Conservation (phyloP, 164 flowering plant species). For the Litsea cubeba region DNA sequence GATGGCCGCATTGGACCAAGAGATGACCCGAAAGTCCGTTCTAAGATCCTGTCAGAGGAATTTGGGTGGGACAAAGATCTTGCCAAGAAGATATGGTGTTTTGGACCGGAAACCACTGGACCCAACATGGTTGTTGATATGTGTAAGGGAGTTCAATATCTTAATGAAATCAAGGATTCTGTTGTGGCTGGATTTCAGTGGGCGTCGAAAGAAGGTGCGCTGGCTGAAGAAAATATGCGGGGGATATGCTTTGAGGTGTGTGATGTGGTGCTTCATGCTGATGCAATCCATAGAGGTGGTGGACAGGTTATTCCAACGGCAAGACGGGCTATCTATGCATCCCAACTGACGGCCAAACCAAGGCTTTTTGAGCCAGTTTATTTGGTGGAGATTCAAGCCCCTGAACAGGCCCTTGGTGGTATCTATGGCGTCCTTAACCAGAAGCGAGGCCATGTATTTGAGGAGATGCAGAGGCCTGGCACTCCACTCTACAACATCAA, state of each 20-base stretch:
- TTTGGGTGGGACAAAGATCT: too few relatives aligned
- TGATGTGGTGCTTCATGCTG: slow-evolving; percentile 35
- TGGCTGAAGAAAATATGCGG: too few relatives aligned
- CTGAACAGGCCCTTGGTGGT: slow-evolving; percentile 55
- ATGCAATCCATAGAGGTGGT: slow-evolving; percentile 35
- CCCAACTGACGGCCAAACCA: slow-evolving; percentile 30
- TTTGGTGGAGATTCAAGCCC: slow-evolving; percentile 30
- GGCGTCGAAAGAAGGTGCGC: too few relatives aligned
- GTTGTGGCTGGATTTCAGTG: too few relatives aligned
- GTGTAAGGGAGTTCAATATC: too few relatives aligned
- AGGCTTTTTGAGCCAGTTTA: slow-evolving; percentile 30
- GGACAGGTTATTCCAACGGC: slow-evolving; percentile 29
- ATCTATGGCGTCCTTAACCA: slow-evolving; percentile 51
- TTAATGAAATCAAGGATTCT: too few relatives aligned
- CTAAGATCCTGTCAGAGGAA: too few relatives aligned
- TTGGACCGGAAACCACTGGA: too few relatives aligned
- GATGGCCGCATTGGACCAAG: too few relatives aligned
- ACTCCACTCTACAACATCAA: slow-evolving; percentile 57
- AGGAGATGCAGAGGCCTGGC: slow-evolving; percentile 58
- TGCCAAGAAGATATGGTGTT: too few relatives aligned
- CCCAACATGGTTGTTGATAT: too few relatives aligned
- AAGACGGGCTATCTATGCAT: slow-evolving; percentile 27
- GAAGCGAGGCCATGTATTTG: slow-evolving; percentile 61
- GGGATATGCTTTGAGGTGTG: slow-evolving; percentile 34
- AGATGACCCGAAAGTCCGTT: too few relatives aligned